These are phyloP conservation scores for Gymnopilus dilepis DNA, from an alignment of 768 basidiomycete genomes.

Conservation along the genomic window DNA sequence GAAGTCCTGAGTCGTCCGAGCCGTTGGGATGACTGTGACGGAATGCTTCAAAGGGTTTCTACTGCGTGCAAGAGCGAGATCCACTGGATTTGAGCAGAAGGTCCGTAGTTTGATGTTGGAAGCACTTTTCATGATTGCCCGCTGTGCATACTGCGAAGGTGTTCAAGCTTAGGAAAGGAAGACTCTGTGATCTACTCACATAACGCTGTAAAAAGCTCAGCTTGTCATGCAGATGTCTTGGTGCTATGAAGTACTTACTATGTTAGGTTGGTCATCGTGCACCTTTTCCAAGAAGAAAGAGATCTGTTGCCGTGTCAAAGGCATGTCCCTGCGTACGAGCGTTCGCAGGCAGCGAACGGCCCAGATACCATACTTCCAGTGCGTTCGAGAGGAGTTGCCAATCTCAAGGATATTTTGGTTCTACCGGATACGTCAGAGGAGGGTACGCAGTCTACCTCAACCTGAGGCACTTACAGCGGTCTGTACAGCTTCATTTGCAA, in stretches of 20 bases:
- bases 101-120: slow-evolving; percentile 86
- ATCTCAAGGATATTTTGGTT: slow-evolving; percentile 54
- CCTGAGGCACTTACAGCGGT: slow-evolving; percentile 45
- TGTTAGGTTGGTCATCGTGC: slow-evolving; percentile 66
- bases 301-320: slow-evolving; percentile 53
- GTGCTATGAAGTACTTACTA: slow-evolving; percentile 48
- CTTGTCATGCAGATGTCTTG: background rate
- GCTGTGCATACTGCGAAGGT: slow-evolving; percentile 61
- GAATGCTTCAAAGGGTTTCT: slow-evolving; percentile 69
- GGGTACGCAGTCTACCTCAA: background rate
- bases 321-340: slow-evolving; percentile 67
- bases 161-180: slow-evolving; percentile 3
- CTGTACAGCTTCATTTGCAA: slow-evolving; percentile 46
- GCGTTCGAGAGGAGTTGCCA: slow-evolving; percentile 64
- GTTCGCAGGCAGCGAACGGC: slow-evolving; percentile 72
- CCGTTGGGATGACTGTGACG: slow-evolving; percentile 54
- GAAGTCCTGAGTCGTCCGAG: slow-evolving; percentile 58
- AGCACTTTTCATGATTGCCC: slow-evolving; percentile 77
- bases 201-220: slow-evolving; percentile 51
- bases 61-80: slow-evolving; percentile 64
- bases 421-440: slow-evolving; percentile 32
- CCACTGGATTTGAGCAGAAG: slow-evolving; percentile 56
- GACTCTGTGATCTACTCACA: slow-evolving; percentile 40
- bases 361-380: slow-evolving; percentile 81
- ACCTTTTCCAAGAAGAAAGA: slow-evolving; percentile 64